Base-by-base conservation (phyloP, 2,329 filamentous ascomycete genomes). In the Chrysosporium keratinophilum region DNA sequence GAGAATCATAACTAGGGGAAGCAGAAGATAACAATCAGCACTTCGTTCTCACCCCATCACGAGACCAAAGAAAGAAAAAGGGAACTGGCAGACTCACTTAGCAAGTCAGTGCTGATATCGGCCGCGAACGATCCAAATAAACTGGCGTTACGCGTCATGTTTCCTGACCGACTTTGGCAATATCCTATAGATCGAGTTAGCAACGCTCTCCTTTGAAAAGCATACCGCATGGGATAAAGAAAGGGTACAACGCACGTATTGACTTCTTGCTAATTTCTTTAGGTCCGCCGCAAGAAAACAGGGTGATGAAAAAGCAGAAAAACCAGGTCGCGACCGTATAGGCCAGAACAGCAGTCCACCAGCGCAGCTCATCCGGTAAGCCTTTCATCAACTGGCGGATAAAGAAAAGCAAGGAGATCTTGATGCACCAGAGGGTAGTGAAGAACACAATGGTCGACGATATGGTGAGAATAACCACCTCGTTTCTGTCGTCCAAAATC, bases 1-100 rank as follows among this genome's bases (percentile, higher is more conserved):
- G 12, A 69, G 60, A 2, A 56, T 55, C 63, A 66, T 68, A 20
- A 68, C 64, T 67, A 17, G 49, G 1, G 40, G n/a, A 33, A 31
- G 28, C n/a, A 14, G 23, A 33, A 23, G 10, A 52, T 35, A 35
- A 1, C 7, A 28, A 39, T 40, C 10, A 31, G 43, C 11, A 37
- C 12, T 9, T 23, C 35, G 40, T 28, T 44, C 23, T 11, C 9
- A 23, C 37, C 31, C 45, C 10, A 14, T 35, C 33, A 14, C 33
- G 14, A 39, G 35, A 14, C 3, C 35, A 14, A 39, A 14, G n/a
- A 15, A 3, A 11, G 12, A 12, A 2, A 4, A 19, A 2, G 1
- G 5, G n/a, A 33, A n/a, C n/a, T n/a, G 23, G 23, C 23, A 4
- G 23, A 7, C 54, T 19, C 60, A 64, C 62, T 61, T 41, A 64